These are phyloP conservation scores for Botrytis byssoidea DNA, from an alignment of 2,329 filamentous ascomycete species.

Conservation along the genomic window DNA sequence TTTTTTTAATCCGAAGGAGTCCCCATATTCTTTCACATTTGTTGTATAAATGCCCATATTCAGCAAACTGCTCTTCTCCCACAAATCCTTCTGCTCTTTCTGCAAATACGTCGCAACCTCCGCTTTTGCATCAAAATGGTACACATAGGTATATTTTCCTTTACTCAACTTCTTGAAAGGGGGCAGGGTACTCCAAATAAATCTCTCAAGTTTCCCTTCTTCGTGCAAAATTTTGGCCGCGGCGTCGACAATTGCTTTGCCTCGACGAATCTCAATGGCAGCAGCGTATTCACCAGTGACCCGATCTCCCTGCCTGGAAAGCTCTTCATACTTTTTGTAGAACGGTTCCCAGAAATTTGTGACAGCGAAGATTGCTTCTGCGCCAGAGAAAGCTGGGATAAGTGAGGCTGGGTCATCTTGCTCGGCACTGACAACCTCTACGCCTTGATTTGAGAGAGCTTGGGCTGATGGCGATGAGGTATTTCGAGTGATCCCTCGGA, in stretches of 20 bases:
- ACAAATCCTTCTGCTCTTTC: neutral
- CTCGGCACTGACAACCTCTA: constrained; percentile 44
- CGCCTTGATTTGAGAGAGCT: constrained; percentile 42
- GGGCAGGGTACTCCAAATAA: neutral
- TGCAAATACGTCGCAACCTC: neutral
- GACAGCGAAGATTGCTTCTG: constrained; percentile 43
- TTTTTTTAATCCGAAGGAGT: neutral
- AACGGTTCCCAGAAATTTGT: constrained; percentile 40
- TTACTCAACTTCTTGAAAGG: neutral
- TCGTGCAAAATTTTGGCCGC: neutral
- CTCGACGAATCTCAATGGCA: neutral
- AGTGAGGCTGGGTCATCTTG: constrained; percentile 28
- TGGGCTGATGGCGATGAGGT: constrained; percentile 43
- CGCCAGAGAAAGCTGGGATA: constrained; percentile 39
- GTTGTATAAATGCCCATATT: neutral
- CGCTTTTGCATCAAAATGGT: neutral
- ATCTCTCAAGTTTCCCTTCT: neutral
- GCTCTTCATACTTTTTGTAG: constrained; percentile 21
- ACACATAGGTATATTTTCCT: neutral
- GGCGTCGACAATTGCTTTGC: neutral
- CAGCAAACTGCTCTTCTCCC: neutral
- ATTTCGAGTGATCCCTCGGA: constrained; percentile 48
- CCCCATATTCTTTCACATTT: neutral
- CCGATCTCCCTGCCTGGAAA: constrained; percentile 26
- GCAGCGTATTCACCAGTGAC: constrained; percentile 28